A percentile compares a stretch with the other conserved stretches of the same genome.
phyloP scores from a whole-genome alignment of 768 basidiomycete genomes.

The Amanita subjunquillea region DNA sequence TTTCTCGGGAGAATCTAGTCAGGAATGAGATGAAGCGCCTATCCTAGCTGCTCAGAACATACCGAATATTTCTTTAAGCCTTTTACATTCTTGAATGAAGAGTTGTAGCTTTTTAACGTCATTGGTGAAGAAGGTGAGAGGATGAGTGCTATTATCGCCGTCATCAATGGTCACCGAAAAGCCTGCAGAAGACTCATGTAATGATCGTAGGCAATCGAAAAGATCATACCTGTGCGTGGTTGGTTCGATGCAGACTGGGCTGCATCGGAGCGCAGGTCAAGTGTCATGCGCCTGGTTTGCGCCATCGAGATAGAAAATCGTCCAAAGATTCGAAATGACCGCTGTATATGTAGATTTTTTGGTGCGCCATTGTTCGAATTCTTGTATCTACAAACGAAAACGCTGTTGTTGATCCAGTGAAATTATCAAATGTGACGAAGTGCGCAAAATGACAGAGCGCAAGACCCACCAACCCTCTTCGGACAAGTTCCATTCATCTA shows the following conservation, averaged over 20 bases:
- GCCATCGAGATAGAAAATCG: constrained; percentile 46
- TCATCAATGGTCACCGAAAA: constrained; percentile 43
- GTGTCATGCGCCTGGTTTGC: constrained; percentile 33
- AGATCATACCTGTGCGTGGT: constrained; percentile 29
- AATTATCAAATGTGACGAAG: not conserved
- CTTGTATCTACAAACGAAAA: constrained; percentile 38
- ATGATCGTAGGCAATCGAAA: not conserved
- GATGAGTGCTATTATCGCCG: constrained; percentile 13
- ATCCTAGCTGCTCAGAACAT: constrained; percentile 7
- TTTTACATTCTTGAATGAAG: constrained; percentile 46
- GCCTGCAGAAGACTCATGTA: constrained; percentile 22
- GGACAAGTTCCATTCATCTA: constrained; percentile 4
- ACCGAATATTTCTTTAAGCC: constrained; percentile 44
- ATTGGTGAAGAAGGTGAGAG: constrained; percentile 34
- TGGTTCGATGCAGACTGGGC: constrained; percentile 19
- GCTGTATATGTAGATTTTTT: constrained; percentile 33
- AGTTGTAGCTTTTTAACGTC: constrained; percentile 36
- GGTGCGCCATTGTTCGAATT: constrained; percentile 12
- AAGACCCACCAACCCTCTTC: constrained; percentile 4
- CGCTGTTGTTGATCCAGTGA: constrained; percentile 17
- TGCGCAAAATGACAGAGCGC: not conserved
- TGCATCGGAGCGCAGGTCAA: constrained; percentile 19
- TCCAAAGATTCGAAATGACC: constrained; percentile 46
- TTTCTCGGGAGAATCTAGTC: not conserved
- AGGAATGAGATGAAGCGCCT: not conserved